Percentiles rank a stretch among this genome's conserved stretches.
Evolutionary conservation across 1,139 yeast species (phyloP).

Genomic region (Yamadazyma mexicana): DNA sequence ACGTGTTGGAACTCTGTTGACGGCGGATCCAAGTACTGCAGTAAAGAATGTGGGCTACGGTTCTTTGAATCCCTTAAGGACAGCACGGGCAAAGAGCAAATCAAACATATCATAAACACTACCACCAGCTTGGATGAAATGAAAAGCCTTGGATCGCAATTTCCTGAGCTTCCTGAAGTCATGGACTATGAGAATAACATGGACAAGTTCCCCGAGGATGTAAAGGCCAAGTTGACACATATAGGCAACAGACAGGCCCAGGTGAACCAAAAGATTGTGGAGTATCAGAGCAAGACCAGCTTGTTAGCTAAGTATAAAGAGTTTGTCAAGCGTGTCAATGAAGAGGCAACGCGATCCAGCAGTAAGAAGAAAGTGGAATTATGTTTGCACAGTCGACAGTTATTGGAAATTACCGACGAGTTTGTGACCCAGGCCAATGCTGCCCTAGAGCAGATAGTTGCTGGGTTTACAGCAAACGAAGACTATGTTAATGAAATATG

Average conservation of each 20-base stretch:
- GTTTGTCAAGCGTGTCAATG: constrained; percentile 37
- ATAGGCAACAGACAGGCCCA: constrained; percentile 23
- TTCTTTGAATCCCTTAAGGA: constrained; percentile 38
- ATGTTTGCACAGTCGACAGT: constrained; percentile 13
- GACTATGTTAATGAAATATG: constrained; percentile 40
- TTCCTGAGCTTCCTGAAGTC: constrained; percentile 44
- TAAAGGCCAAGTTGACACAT: constrained; percentile 22
- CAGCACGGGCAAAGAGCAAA: constrained; percentile 4
- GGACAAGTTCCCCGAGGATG: constrained; percentile 29
- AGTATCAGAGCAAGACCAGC: constrained; percentile 18
- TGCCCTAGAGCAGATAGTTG: constrained; percentile 19
- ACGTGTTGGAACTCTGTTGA: constrained; percentile 62
- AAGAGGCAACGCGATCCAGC: constrained; percentile 21
- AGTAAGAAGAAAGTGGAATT: constrained; percentile 22
- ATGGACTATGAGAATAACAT: constrained; percentile 24
- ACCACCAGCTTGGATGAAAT: constrained; percentile 17
- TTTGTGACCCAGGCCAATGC: constrained; percentile 13
- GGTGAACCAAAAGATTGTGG: constrained; percentile 20
- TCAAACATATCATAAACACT: constrained; percentile 17
- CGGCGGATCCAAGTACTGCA: constrained; percentile 66
- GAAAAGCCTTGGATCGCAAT: constrained; percentile 27
- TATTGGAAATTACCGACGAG: constrained; percentile 9
- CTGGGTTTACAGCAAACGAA: constrained; percentile 16
- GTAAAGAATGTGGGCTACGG: constrained; percentile 65
- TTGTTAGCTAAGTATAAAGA: constrained; percentile 35